These are phyloP conservation scores for Calonectria pteridis DNA, from an alignment of 2,329 filamentous ascomycete genomes.

Conservation along the genomic window DNA sequence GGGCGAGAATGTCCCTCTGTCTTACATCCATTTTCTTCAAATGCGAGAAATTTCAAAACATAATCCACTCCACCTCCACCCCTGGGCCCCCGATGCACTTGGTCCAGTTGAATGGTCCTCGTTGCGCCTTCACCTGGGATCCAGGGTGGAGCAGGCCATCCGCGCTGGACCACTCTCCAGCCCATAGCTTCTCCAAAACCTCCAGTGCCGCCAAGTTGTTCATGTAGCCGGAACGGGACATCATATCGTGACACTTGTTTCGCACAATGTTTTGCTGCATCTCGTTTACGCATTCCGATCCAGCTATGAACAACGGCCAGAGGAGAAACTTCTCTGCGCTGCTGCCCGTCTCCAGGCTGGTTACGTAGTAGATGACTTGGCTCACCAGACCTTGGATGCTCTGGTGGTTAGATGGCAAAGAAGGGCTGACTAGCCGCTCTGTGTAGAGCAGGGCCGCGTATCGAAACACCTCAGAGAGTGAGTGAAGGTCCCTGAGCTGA, in stretches of 20 bases:
- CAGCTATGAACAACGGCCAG: conserved; percentile 92
- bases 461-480: conserved; percentile 91
- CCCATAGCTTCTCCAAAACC: conserved; percentile 88
- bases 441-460: conserved; percentile 91
- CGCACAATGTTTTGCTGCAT: conserved; percentile 84
- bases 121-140: conserved; percentile 51
- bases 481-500: conserved; percentile 80
- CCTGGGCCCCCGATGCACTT: conserved; percentile 68
- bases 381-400: conserved; percentile 88
- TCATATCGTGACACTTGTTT: conserved; percentile 85
- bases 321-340: conserved; percentile 88
- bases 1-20: conserved; percentile 21
- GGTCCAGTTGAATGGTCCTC: conserved; percentile 70
- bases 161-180: conserved; percentile 61
- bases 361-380: conserved; percentile 86
- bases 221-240: conserved; percentile 90
- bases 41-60: conserved; percentile 61
- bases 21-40: conserved; percentile 34
- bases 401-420: conserved; percentile 77
- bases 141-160: conserved; percentile 50
- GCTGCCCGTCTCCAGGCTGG: conserved; percentile 78
- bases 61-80: conserved; percentile 74
- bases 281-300: conserved; percentile 88
- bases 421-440: conserved; percentile 85
- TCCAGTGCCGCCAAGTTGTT: conserved; percentile 91